Evolutionary conservation across 768 basidiomycete genomes (phyloP), one percentile per base, ranked within the genome.

Genomic region (Lentinula sp.): DNA sequence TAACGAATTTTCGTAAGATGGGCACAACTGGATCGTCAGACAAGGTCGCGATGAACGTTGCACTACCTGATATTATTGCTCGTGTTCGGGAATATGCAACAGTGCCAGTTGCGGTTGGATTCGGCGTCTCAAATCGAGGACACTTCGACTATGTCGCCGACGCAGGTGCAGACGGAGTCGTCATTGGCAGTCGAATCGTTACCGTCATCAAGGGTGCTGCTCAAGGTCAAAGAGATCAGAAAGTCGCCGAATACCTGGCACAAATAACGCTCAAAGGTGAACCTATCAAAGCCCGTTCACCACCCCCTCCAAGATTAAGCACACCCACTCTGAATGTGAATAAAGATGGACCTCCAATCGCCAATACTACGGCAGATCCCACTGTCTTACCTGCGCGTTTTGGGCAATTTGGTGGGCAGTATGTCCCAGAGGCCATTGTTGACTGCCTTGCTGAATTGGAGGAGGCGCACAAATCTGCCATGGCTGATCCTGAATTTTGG

Each of bases 341-440:
- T 63, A 64, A 71, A 15, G 66, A 73, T 48, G 72, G 64, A 9
- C 66, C 73, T 7, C 62, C 71, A n/a, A 61, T 68, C 0, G 52
- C 68, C 16, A 69, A 73, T 42, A 65, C 74, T 13, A 60, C 73
- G 11, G 68, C 77, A 0, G 76, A 78, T 51, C 65, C 71, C 21
- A 75, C 70, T 53, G 76, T 79, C 15, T 78, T 98, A 0, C 93
- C 95, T 1, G 78, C 86, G 1, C 83, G 94, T 52, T 99, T 99
- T 67, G 97, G 97, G 40, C 80, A 94, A 63, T 99, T 95, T 69
- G 97, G 97, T 37, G 97, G 97, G 3, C 95, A 97, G 67, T 99
- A 95, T 75, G 97, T 98, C 5, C 95, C 97, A 0, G 97, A 98
- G 74, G 87, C 94, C 13, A 79, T 98, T n/a, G 89, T 95, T 66